phyloP scores from a whole-genome alignment of 23 red algal species.

The Gracilaria vermiculophylla region DNA sequence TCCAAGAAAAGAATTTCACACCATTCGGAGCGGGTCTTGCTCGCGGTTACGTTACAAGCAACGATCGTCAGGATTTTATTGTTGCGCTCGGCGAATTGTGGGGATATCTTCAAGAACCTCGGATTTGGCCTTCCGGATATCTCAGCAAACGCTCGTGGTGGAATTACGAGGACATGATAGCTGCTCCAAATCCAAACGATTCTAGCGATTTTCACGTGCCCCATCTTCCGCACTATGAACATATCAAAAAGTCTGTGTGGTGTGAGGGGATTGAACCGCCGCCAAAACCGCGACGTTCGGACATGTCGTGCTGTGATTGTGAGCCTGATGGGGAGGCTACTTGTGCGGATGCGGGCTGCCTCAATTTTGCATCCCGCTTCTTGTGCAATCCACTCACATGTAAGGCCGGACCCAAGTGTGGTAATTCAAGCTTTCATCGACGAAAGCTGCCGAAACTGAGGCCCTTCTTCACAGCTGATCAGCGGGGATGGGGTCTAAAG shows the following conservation, averaged over 20 bases:
- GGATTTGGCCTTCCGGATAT: slow-evolving; percentile 56
- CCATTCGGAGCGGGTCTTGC: slow-evolving; percentile 55
- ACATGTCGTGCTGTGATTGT: slow-evolving; percentile 63
- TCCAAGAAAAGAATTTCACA: slow-evolving; percentile 44
- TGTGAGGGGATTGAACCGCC: slow-evolving; percentile 36
- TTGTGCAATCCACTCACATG: slow-evolving; percentile 60
- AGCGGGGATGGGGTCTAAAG: slow-evolving; percentile 80
- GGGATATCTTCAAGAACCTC: slow-evolving; percentile 60
- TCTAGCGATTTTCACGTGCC: background rate
- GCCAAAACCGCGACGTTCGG: slow-evolving; percentile 21
- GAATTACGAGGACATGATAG: slow-evolving; percentile 49
- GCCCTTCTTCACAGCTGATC: slow-evolving; percentile 81
- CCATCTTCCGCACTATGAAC: slow-evolving; percentile 57
- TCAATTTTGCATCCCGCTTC: slow-evolving; percentile 69
- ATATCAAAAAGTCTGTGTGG: slow-evolving; percentile 72
- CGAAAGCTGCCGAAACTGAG: slow-evolving; percentile 46
- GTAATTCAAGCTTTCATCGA: slow-evolving; percentile 57
- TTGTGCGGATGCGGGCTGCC: slow-evolving; percentile 51
- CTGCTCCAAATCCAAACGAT: slow-evolving; percentile 1
- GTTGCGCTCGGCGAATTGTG: slow-evolving; percentile 60
- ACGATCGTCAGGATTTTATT: slow-evolving; percentile 29
- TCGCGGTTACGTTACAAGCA: slow-evolving; percentile 27
- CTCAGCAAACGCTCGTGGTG: slow-evolving; percentile 44
- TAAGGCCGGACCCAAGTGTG: slow-evolving; percentile 31
- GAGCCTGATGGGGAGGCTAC: background rate